Percentiles rank a stretch among this genome's conserved stretches.
Evolutionary conservation across 257 asterid species (phyloP).

Genomic region (Salvia rosmarinus): DNA sequence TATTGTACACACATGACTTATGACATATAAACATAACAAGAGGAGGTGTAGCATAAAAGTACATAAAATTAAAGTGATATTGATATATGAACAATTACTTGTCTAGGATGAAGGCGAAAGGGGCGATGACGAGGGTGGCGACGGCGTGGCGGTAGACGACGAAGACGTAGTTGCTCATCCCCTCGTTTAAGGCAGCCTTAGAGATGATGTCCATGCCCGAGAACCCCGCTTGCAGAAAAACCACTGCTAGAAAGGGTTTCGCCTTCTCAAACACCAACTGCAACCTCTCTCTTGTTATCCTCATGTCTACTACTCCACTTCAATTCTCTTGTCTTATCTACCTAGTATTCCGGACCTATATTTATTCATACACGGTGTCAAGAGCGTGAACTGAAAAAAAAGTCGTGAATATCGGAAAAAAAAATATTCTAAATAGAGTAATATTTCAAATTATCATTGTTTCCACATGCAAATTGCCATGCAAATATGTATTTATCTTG

Average conservation of each 20-base stretch:
- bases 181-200: constrained; percentile 83
- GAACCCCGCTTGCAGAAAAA: constrained; percentile 79
- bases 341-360: neutral
- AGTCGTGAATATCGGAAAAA: neutral
- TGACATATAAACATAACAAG: neutral
- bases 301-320: constrained; percentile 26
- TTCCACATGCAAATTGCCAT: neutral
- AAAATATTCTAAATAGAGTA: no score
- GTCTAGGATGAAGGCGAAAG: constrained; percentile 82
- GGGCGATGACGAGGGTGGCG: constrained; percentile 76
- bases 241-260: constrained; percentile 75
- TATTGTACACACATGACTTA: no score
- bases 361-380: neutral
- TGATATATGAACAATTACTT: constrained; percentile 40
- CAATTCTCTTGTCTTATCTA: neutral
- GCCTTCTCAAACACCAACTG: constrained; percentile 38
- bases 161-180: constrained; percentile 94
- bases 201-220: constrained; percentile 94
- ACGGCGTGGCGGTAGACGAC: constrained; percentile 87
- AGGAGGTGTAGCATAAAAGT: neutral
- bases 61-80: no score
- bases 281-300: constrained; percentile 32
- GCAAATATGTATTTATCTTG: no score
- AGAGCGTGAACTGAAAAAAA: neutral
- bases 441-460: neutral